Evolutionary conservation across 2,329 filamentous ascomycete genomes (phyloP), one percentile per base, ranked within the genome.

Genomic region (Colletotrichum sp.): DNA sequence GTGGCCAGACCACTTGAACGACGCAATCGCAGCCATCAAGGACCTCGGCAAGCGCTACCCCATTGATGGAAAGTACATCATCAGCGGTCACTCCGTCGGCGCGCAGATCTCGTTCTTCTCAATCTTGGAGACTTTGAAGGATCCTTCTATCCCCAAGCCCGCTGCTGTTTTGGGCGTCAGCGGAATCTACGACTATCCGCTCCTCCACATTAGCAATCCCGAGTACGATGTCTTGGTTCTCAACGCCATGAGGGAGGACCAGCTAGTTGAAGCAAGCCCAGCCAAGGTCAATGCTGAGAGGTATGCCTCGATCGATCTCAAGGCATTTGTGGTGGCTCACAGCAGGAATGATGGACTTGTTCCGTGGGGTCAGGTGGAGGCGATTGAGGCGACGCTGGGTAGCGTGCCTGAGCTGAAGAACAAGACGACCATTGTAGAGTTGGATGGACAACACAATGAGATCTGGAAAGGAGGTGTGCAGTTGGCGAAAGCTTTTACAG

Each of bases 121-220:
- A 3, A 62, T 52, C 12, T 24, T 75, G 30, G 32, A 72, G 8
- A 68, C 72, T 3, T 63, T 75, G 1, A 13, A 44, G 8, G 69
- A 72, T 3, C 49, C 8, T n/a, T 62, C 72, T 9, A 32, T 75
- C 18, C 72, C 72, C 2, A 64, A 59, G 18, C 92, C 91, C 0
- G 81, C 84, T 3, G 90, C 88, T 6, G 83, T 94, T 15, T 81
- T 94, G 8, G 89, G 92, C 32, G 83, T 94, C 21, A 90, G 90
- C 73, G 93, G 94, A 0, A 91, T 95, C 21, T 95, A 95, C 82
- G 90, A 94, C 80, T 82, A 95, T 8, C 87, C 87, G 5, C 88
- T 87, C 0, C 82, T 95, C 18, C 84, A 88, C 26, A 81, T 85
- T 57, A 85, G 88, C 7, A 85, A 89, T 30, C 81, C 81, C 16